phyloP scores from a whole-genome alignment of 225 moss, liverwort and hornwort genomes.

The Bryoerythrophyllum caledonicum region DNA sequence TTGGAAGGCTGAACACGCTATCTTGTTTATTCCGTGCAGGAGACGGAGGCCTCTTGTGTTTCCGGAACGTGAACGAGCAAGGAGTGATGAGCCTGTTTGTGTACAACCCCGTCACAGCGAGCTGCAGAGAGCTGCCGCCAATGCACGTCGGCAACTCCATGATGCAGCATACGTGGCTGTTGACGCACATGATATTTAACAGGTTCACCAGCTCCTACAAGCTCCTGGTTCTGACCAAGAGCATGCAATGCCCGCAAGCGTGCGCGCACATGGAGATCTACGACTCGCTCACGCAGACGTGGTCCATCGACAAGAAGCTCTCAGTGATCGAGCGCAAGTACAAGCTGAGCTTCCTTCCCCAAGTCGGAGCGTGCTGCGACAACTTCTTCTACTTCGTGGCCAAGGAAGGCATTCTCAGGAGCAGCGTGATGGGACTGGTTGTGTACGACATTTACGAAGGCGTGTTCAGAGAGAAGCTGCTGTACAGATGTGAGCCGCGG shows the following conservation, averaged over 20 bases:
- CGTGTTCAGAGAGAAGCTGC: conserved; percentile 36
- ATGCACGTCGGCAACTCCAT: conserved; percentile 41
- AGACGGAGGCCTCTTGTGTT: conserved; percentile 43
- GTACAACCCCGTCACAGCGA: conserved; percentile 32
- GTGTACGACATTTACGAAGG: conserved; percentile 48
- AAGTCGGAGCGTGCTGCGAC: conserved; percentile 44
- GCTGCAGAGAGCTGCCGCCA: conserved; percentile 38
- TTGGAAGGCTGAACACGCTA: background rate
- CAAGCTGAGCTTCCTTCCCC: conserved; percentile 35
- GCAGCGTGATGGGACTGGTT: conserved; percentile 35
- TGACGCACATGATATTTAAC: conserved; percentile 45
- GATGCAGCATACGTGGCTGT: conserved; percentile 33
- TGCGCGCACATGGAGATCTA: conserved; percentile 41
- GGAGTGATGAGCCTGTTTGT: conserved; percentile 32
- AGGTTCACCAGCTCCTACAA: conserved; percentile 39
- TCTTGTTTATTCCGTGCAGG: conserved; percentile 20
- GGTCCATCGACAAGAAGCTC: conserved; percentile 29
- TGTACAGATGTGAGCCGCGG: conserved; percentile 43
- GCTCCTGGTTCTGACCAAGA: conserved; percentile 35
- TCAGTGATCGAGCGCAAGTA: conserved; percentile 35
- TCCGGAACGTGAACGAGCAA: conserved; percentile 41
- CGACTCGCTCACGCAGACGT: conserved; percentile 31
- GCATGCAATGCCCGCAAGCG: background rate
- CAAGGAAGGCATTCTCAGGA: conserved; percentile 35
- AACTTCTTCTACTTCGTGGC: conserved; percentile 52